Conservation (phyloP, 2,329 filamentous ascomycete genomes). For the Helotiales sp. region DNA sequence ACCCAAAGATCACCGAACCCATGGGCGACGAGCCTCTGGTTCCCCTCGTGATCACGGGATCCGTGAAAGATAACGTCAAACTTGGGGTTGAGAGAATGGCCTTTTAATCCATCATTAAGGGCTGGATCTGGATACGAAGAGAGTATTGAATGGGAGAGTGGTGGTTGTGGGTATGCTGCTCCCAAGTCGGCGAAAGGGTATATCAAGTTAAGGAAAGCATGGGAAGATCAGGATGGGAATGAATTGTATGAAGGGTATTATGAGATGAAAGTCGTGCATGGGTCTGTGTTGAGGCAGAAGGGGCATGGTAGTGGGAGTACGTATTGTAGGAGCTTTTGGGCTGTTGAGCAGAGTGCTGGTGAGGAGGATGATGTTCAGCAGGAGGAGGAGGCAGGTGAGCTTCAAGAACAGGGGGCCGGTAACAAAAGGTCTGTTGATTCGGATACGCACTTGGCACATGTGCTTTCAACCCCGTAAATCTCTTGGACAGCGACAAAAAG, state of each 20-base stretch:
- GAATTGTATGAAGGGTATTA: background rate
- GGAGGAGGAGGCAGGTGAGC: background rate
- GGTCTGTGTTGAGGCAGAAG: background rate
- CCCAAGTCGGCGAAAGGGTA: background rate
- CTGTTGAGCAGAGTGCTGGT: background rate
- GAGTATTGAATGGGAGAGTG: background rate
- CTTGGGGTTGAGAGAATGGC: background rate
- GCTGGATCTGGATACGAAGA: background rate
- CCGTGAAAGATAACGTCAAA: background rate
- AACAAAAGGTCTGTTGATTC: too few relatives aligned
- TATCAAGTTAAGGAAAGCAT: background rate
- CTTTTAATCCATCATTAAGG: background rate
- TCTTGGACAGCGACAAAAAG: too few relatives aligned
- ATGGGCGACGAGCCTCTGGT: background rate
- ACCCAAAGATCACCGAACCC: background rate
- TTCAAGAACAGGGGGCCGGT: too few relatives aligned
- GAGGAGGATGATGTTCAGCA: background rate
- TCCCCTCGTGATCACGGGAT: background rate
- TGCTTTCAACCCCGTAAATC: too few relatives aligned
- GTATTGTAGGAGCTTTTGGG: background rate
- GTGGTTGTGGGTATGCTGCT: background rate
- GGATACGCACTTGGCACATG: too few relatives aligned
- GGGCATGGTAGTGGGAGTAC: background rate
- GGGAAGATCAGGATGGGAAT: background rate
- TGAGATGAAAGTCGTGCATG: background rate